Percentiles rank a stretch among this genome's conserved stretches.
These are phyloP conservation scores for Dothistroma septosporum DNA, from an alignment of 2,329 filamentous ascomycete species.

Conservation along the genomic window DNA sequence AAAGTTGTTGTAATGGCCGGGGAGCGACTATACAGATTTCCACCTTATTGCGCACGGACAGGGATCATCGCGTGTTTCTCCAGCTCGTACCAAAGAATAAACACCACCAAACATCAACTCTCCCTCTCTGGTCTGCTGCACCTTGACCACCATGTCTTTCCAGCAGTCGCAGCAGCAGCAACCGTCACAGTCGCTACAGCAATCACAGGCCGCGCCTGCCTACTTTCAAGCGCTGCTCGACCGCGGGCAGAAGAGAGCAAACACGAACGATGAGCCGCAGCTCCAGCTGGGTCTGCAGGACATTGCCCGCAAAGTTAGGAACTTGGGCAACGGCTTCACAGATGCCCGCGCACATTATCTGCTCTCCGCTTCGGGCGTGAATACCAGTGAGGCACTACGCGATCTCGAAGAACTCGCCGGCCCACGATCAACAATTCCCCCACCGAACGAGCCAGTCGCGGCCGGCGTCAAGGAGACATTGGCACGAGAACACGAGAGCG, in stretches of 20 bases:
- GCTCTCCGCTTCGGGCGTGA: constrained; percentile 87
- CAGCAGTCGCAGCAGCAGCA: not conserved
- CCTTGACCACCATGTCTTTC: constrained; percentile 3
- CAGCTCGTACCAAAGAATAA: not conserved
- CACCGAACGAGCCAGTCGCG: constrained; percentile 11
- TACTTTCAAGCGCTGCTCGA: constrained; percentile 64
- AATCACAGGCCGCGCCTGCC: constrained; percentile 40
- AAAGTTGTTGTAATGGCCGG: no score
- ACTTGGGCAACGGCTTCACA: constrained; percentile 62
- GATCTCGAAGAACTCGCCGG: constrained; percentile 56
- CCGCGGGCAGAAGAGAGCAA: constrained; percentile 63
- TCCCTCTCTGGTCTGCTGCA: not conserved
- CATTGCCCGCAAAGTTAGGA: constrained; percentile 71
- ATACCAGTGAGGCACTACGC: constrained; percentile 77
- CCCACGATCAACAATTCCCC: constrained; percentile 7
- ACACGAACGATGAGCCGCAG: constrained; percentile 70
- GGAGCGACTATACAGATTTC: not conserved
- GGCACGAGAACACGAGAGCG: constrained; percentile 46
- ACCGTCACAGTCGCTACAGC: not conserved
- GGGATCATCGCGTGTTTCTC: not conserved
- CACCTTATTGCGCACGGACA: not conserved
- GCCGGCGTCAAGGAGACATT: constrained; percentile 31
- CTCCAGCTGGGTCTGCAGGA: constrained; percentile 90
- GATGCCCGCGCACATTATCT: constrained; percentile 70
- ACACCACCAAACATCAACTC: not conserved